These are phyloP conservation scores for Cladobotryum mycophilum DNA, from an alignment of 2,329 filamentous ascomycete species.

Conservation along the genomic window DNA sequence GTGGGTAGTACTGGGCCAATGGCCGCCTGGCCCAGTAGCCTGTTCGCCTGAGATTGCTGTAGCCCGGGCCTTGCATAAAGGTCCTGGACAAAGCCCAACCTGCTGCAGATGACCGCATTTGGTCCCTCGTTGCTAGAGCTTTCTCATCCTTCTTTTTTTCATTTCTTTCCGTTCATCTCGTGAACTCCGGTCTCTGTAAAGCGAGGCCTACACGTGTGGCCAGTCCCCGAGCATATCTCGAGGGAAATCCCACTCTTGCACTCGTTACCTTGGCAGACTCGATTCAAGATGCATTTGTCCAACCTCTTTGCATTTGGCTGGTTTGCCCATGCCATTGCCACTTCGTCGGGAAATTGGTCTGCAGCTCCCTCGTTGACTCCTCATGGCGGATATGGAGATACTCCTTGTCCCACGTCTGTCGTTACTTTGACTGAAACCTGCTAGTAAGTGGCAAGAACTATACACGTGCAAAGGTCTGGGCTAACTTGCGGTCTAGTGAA, in stretches of 20 bases:
- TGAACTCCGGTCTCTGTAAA: background rate
- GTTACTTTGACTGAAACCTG: background rate
- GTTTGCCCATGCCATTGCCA: conserved; percentile 2
- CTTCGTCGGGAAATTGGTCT: background rate
- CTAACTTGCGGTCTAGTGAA: background rate
- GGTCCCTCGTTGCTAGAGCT: background rate
- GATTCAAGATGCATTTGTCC: conserved; percentile 6
- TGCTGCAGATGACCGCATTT: background rate
- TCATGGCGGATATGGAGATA: background rate
- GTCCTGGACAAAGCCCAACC: background rate
- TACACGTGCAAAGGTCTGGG: background rate
- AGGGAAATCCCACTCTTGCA: too few relatives aligned
- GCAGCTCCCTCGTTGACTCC: background rate
- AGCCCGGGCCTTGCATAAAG: background rate
- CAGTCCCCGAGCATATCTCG: too few relatives aligned
- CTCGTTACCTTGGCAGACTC: background rate
- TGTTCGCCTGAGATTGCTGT: too few relatives aligned
- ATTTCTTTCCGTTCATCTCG: background rate
- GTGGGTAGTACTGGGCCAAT: too few relatives aligned
- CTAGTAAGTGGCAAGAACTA: background rate
- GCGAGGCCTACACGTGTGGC: too few relatives aligned
- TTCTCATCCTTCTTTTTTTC: background rate
- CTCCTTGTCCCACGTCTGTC: background rate
- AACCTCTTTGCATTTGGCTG: conserved; percentile 2
- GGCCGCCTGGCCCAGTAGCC: too few relatives aligned